A percentile compares a stretch with the other conserved stretches of the same genome.
Conservation (phyloP, 2,329 filamentous ascomycete genomes). For the Chrysoporthe deuterocubensis region DNA sequence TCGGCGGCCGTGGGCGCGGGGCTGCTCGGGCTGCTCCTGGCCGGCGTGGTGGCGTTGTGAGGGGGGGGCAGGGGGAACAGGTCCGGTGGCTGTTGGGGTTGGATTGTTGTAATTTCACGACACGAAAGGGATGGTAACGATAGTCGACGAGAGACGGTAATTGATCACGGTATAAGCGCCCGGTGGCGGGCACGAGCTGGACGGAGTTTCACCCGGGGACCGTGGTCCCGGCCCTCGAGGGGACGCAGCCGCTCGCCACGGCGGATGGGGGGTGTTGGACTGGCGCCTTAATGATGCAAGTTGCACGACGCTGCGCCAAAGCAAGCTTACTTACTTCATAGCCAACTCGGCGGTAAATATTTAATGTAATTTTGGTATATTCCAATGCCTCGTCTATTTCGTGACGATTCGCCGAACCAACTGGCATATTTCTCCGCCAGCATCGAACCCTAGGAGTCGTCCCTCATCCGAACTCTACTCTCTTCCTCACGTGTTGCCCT, state of each 20-base stretch:
- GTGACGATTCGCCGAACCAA: neutral
- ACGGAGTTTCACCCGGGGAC: neutral
- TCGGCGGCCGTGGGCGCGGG: conserved; percentile 18
- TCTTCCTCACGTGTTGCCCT: neutral
- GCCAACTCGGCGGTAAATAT: neutral
- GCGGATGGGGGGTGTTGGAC: neutral
- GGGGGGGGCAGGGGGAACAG: neutral
- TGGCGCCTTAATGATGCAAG: neutral
- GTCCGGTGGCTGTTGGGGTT: neutral
- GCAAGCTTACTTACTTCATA: neutral
- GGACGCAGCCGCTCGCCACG: neutral
- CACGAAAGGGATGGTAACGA: neutral
- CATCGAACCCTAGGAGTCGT: too few species aligned
- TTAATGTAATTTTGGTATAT: neutral
- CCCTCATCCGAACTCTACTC: neutral
- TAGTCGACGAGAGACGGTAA: neutral
- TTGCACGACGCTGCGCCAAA: neutral
- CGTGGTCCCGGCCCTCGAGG: neutral
- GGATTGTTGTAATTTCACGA: neutral
- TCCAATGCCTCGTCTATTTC: neutral
- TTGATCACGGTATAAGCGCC: neutral
- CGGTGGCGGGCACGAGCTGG: neutral
- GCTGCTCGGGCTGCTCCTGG: conserved; percentile 16
- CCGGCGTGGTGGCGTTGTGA: conserved; percentile 20
- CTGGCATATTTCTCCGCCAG: neutral